Percentiles rank a stretch among this genome's conserved stretches.
These are phyloP conservation scores for Hirsutella thompsonii DNA, from an alignment of 2,329 filamentous ascomycete genomes.

Conservation along the genomic window DNA sequence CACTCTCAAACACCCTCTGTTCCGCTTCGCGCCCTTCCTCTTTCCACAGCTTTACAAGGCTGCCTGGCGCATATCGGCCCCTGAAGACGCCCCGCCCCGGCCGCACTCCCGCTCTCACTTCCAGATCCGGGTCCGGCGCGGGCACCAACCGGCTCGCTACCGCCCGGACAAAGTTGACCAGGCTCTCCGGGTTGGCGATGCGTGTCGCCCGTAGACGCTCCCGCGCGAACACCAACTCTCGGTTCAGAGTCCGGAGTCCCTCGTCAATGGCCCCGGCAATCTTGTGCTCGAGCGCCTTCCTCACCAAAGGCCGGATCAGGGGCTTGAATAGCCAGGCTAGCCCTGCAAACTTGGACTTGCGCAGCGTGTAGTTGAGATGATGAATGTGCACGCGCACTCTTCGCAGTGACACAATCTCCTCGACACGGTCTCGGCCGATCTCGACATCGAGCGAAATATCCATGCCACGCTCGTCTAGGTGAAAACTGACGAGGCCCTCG, in stretches of 20 bases:
- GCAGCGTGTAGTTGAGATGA: constrained; percentile 69
- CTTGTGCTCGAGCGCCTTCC: constrained; percentile 66
- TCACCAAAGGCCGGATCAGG: constrained; percentile 66
- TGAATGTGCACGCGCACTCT: constrained; percentile 72
- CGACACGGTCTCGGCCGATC: constrained; percentile 62
- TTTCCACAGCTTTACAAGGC: constrained; percentile 80
- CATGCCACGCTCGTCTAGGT: constrained; percentile 74
- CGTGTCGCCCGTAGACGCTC: constrained; percentile 77
- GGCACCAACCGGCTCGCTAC: constrained; percentile 65
- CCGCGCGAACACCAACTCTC: constrained; percentile 74
- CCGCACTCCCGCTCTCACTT: constrained; percentile 58
- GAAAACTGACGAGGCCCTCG: constrained; percentile 74
- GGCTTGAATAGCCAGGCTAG: constrained; percentile 78
- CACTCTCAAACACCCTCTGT: constrained; percentile 64
- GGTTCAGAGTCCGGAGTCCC: constrained; percentile 60
- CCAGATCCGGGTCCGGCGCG: constrained; percentile 61
- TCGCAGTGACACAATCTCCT: constrained; percentile 68
- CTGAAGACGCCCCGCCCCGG: constrained; percentile 53
- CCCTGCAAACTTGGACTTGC: constrained; percentile 63
- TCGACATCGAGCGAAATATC: constrained; percentile 80
- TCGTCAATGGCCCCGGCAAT: constrained; percentile 60
- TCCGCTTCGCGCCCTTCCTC: constrained; percentile 59
- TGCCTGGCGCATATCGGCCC: constrained; percentile 78
- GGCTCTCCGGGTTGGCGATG: constrained; percentile 61
- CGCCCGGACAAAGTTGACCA: constrained; percentile 66